phyloP scores from a whole-genome alignment of 192 early-diverging fungal genomes.

The Allomyces macrogynus region DNA sequence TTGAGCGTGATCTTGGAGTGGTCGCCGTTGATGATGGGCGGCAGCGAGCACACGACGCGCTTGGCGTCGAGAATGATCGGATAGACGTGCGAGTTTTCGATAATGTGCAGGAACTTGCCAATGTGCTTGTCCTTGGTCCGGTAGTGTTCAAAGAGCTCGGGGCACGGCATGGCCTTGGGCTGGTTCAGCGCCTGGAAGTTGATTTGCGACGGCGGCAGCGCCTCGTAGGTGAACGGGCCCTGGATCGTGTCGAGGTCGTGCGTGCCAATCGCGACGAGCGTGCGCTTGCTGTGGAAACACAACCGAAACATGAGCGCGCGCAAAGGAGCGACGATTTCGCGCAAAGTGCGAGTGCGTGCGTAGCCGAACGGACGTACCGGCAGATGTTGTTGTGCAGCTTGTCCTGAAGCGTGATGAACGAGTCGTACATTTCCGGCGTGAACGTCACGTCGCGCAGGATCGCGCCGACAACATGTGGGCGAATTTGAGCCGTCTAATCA shows the following conservation, averaged over 20 bases:
- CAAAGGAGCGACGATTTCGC: background rate
- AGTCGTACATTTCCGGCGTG: conserved; percentile 63
- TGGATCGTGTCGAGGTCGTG: conserved; percentile 90
- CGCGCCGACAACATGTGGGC: conserved; percentile 74
- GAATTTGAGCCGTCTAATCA: conserved; percentile 51
- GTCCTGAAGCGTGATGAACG: conserved; percentile 96
- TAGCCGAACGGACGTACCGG: conserved; percentile 21
- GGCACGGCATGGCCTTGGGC: conserved; percentile 61
- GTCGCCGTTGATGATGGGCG: conserved; percentile 97
- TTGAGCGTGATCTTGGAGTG: conserved; percentile 88
- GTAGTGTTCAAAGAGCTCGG: conserved; percentile 79
- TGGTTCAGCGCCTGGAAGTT: conserved; percentile 85
- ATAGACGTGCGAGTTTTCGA: conserved; percentile 68
- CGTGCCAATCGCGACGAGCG: conserved; percentile 88
- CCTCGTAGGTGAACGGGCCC: conserved; percentile 92
- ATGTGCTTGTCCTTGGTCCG: conserved; percentile 63
- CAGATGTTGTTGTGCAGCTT: conserved; percentile 97
- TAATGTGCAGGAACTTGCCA: conserved; percentile 79
- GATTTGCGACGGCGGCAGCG: conserved; percentile 70
- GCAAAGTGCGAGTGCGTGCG: too few relatives aligned
- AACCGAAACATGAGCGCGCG: conserved; percentile 1
- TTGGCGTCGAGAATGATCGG: conserved; percentile 79
- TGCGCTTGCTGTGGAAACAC: conserved; percentile 49
- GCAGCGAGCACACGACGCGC: conserved; percentile 70
- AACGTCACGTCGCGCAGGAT: conserved; percentile 74